Conservation (phyloP, 345 rosid species). For the Salix dunnii region DNA sequence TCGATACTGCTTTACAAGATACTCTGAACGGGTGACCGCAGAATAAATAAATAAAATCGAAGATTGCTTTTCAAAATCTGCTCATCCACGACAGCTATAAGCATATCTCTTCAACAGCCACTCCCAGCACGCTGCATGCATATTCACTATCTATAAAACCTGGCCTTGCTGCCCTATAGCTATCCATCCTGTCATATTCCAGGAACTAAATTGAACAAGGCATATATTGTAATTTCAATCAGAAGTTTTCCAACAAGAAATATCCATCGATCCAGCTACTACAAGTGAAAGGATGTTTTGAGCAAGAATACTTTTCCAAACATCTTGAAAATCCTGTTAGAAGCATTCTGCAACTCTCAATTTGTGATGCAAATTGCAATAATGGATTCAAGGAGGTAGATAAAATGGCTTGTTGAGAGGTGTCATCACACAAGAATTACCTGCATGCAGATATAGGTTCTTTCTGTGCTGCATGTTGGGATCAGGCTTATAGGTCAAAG, state of each 20-base stretch:
- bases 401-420: neutral
- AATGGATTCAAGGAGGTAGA: neutral
- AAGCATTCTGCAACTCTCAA: neutral
- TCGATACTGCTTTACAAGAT: constrained; percentile 47
- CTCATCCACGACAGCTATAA: constrained; percentile 26
- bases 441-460: constrained; percentile 30
- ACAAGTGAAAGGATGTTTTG: neutral
- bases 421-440: constrained; percentile 27
- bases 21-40: constrained; percentile 40
- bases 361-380: neutral
- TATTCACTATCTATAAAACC: neutral
- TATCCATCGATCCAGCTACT: neutral
- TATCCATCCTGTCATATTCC: neutral
- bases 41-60: constrained; percentile 12
- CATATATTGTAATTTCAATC: neutral
- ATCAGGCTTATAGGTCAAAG: constrained; percentile 27
- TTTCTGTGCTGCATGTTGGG: constrained; percentile 18
- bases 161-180: neutral
- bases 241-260: neutral
- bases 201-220: neutral
- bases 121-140: constrained; percentile 34
- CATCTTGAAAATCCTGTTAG: neutral
- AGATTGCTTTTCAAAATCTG: constrained; percentile 26
- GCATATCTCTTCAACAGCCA: constrained; percentile 35
- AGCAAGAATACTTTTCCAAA: neutral